Percentiles rank a stretch among this genome's conserved stretches.
These are phyloP conservation scores for Nitzschia palea DNA, from an alignment of 108 stramenopile genomes.

Conservation along the genomic window DNA sequence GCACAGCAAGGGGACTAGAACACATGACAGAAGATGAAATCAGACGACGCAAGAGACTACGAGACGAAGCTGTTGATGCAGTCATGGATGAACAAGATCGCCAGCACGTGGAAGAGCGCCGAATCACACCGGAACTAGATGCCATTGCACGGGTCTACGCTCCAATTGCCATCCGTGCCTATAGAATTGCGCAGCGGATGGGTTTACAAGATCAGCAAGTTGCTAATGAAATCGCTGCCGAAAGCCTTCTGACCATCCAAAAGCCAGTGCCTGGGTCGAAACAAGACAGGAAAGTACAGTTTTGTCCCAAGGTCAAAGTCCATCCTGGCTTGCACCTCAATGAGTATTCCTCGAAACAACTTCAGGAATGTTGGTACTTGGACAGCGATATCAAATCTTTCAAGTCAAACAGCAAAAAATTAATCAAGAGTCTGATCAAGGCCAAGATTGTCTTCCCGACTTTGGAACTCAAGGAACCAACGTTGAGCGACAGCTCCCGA, in stretches of 20 bases:
- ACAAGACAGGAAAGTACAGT: neutral
- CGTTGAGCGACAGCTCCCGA: neutral
- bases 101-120: neutral
- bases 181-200: neutral
- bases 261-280: too few species aligned
- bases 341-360: neutral
- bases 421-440: neutral
- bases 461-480: neutral
- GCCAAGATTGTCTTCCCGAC: neutral
- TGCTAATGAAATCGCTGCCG: too few species aligned
- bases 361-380: neutral
- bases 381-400: neutral
- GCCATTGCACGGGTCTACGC: neutral
- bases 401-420: neutral
- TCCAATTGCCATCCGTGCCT: neutral
- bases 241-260: too few species aligned
- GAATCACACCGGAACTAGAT: neutral
- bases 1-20: neutral
- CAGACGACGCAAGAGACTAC: neutral
- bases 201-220: neutral
- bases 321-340: neutral
- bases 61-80: neutral
- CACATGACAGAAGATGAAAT: constrained; percentile 1
- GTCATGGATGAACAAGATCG: constrained; percentile 1
- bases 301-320: neutral